Conservation (phyloP, 2,329 filamentous ascomycete species). For the Trichoderma sp. region DNA sequence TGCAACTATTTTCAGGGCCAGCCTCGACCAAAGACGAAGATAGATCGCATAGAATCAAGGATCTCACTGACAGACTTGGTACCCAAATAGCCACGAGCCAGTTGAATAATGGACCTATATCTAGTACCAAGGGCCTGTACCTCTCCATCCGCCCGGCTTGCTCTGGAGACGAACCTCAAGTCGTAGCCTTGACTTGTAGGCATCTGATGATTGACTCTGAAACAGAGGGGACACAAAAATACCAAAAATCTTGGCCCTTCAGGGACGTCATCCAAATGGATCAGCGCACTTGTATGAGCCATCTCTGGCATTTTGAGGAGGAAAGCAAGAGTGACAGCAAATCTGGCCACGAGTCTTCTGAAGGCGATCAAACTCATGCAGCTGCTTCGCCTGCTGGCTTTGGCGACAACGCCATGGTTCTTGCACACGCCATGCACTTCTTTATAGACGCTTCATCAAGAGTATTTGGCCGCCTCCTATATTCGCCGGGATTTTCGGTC, state of each 20-base stretch:
- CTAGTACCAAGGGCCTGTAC: neutral
- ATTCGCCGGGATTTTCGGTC: neutral
- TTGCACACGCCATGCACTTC: neutral
- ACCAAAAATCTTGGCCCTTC: neutral
- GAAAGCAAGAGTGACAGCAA: neutral
- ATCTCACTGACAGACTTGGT: neutral
- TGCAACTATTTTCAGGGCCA: neutral
- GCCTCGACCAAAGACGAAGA: neutral
- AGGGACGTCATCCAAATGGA: neutral
- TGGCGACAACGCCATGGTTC: neutral
- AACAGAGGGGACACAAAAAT: neutral
- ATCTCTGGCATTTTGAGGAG: neutral
- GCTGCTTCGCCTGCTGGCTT: neutral
- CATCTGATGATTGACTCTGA: neutral
- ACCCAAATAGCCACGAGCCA: neutral
- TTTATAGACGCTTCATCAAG: neutral
- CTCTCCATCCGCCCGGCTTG: neutral
- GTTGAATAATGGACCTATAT: neutral
- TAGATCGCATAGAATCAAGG: neutral
- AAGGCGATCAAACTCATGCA: neutral
- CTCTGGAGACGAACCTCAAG: neutral
- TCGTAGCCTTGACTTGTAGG: neutral
- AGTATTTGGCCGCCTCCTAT: neutral
- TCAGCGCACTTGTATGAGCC: neutral
- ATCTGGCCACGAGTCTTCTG: too few species aligned